phyloP scores from a whole-genome alignment of 2,329 filamentous ascomycete species.

The Alternaria viburni region DNA sequence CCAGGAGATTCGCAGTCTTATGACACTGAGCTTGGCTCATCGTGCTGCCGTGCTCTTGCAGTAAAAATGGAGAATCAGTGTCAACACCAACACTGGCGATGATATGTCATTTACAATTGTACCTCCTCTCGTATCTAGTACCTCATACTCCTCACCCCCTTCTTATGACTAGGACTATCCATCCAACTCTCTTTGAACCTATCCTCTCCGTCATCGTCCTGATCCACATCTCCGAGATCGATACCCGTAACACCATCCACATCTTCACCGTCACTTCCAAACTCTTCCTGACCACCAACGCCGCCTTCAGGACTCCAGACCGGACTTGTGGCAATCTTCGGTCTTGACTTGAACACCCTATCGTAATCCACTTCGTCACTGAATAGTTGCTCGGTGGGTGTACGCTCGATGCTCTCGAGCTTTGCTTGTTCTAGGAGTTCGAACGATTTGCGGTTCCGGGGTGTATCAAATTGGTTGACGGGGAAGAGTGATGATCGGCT shows the following conservation, averaged over 20 bases:
- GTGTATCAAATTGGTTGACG: slow-evolving; percentile 64
- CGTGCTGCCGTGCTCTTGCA: no score
- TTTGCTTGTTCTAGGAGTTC: slow-evolving; percentile 28
- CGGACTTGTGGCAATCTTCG: slow-evolving; percentile 80
- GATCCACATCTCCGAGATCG: slow-evolving; percentile 23
- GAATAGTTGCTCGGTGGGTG: slow-evolving; percentile 73
- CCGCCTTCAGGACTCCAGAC: slow-evolving; percentile 44
- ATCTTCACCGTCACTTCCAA: slow-evolving; percentile 41
- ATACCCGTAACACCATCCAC: slow-evolving; percentile 12
- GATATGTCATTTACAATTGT: neutral
- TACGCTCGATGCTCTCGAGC: slow-evolving; percentile 39
- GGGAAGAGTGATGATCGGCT: slow-evolving; percentile 50
- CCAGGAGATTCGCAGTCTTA: no score
- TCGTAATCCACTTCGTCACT: slow-evolving; percentile 75
- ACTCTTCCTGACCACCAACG: slow-evolving; percentile 11
- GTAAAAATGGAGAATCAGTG: no score
- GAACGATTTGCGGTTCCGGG: slow-evolving; percentile 45
- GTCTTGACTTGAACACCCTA: slow-evolving; percentile 83
- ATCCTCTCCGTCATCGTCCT: slow-evolving; percentile 33
- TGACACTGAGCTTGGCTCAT: no score
- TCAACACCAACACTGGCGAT: neutral
- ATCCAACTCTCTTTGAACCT: slow-evolving; percentile 35
- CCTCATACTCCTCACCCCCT: neutral
- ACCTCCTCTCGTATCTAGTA: neutral
- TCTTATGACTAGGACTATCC: slow-evolving; percentile 37